A percentile compares a stretch with the other conserved stretches of the same genome.
Conservation (phyloP, 805 yeast species). For the Wickerhamiella spandovensis region DNA sequence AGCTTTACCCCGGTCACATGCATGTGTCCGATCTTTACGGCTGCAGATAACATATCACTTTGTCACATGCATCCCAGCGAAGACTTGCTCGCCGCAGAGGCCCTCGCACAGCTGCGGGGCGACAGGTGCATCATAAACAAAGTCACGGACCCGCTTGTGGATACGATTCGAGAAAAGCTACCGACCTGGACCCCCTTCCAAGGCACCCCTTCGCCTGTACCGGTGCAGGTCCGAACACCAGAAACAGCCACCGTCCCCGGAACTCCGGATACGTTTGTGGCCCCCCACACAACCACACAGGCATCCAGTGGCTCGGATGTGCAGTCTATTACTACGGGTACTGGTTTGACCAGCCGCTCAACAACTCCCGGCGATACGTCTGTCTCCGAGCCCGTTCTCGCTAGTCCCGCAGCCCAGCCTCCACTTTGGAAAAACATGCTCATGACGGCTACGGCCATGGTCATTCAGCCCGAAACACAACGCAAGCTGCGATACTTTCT, state of each 20-base stretch:
- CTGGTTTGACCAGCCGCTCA: neutral
- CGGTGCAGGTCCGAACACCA: neutral
- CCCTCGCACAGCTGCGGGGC: constrained; percentile 14
- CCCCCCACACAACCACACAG: neutral
- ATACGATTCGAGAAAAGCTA: neutral
- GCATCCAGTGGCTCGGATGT: neutral
- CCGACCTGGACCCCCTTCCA: neutral
- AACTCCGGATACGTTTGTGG: neutral
- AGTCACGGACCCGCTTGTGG: neutral
- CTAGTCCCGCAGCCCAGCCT: constrained; percentile 1
- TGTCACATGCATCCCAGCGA: constrained; percentile 9
- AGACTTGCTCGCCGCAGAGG: constrained; percentile 18
- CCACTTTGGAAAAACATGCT: constrained; percentile 21
- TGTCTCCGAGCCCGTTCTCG: neutral
- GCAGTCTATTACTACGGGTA: neutral
- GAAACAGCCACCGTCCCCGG: neutral
- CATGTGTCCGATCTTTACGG: neutral
- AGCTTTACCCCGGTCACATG: neutral
- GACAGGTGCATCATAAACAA: neutral
- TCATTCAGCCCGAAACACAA: constrained; percentile 28
- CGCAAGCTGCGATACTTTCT: constrained; percentile 12
- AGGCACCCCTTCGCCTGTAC: neutral
- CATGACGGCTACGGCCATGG: constrained; percentile 25
- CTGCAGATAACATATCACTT: neutral
- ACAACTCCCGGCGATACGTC: neutral